Evolutionary conservation across 352 stramenopile genomes (phyloP).

Genomic region (Phytophthora tubulina): DNA sequence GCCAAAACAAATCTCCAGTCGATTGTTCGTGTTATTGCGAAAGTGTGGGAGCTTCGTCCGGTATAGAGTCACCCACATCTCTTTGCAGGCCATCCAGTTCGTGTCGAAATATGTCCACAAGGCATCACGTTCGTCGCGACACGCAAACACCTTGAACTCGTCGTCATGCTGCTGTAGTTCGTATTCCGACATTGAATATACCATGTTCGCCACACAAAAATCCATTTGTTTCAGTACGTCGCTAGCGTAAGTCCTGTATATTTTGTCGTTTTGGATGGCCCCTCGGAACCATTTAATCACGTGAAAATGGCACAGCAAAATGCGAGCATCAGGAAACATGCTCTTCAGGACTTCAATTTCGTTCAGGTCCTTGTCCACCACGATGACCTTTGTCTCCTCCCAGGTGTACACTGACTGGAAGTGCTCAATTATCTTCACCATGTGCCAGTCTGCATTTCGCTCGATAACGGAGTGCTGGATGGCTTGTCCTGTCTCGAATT

Average conservation of each 20-base stretch:
- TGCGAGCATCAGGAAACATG: background rate
- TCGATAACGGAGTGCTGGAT: slow-evolving; percentile 15
- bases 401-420: slow-evolving; percentile 2
- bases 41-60: too few species aligned
- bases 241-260: too few species aligned
- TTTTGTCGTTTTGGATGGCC: too few species aligned
- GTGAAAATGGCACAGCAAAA: slow-evolving; percentile 6
- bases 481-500: slow-evolving; percentile 11
- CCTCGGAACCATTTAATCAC: slow-evolving; percentile 3
- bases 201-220: too few species aligned
- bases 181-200: too few species aligned
- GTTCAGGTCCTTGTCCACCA: slow-evolving; percentile 29
- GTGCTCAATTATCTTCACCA: slow-evolving; percentile 12
- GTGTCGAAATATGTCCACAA: too few species aligned
- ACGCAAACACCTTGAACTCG: too few species aligned
- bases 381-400: slow-evolving; percentile 5
- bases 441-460: slow-evolving; percentile 17
- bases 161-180: too few species aligned
- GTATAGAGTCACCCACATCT: too few species aligned
- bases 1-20: background rate
- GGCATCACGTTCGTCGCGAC: too few species aligned
- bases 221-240: too few species aligned
- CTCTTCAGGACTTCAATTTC: slow-evolving; percentile 15
- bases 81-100: too few species aligned
- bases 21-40: slow-evolving; percentile 2